Evolutionary conservation across 2,329 filamentous ascomycete genomes (phyloP).

Genomic region (Pestalotiopsis sp.): DNA sequence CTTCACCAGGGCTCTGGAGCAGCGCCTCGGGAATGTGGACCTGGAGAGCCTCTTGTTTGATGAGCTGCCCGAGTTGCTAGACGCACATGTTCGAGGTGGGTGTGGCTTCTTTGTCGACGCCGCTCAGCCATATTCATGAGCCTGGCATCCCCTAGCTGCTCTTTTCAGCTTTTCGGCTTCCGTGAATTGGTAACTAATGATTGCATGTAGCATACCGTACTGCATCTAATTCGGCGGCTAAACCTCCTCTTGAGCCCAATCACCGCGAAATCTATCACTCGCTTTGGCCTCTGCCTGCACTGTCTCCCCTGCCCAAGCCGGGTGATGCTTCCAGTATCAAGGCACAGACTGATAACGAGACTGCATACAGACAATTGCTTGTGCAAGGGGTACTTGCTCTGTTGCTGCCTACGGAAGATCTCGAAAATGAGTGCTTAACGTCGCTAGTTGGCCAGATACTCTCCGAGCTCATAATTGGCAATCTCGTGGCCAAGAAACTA

Average conservation of each 20-base stretch:
- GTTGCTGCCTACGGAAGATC: conserved; percentile 87
- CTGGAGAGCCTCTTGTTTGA: conserved; percentile 82
- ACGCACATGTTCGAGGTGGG: conserved; percentile 78
- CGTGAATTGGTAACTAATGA: not conserved
- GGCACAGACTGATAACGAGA: conserved; percentile 76
- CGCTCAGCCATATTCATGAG: not conserved
- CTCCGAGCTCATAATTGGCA: conserved; percentile 86
- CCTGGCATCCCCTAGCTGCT: not conserved
- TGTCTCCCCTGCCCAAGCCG: conserved; percentile 73
- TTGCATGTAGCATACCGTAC: conserved; percentile 68
- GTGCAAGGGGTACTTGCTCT: conserved; percentile 80
- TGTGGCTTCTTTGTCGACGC: conserved; percentile 4
- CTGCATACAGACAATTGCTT: conserved; percentile 84
- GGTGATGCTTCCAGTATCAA: conserved; percentile 51
- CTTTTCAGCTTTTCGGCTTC: not conserved
- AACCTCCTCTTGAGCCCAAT: conserved; percentile 62
- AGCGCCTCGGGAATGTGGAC: conserved; percentile 81
- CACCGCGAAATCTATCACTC: conserved; percentile 79
- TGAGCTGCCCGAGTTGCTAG: conserved; percentile 81
- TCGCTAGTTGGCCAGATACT: conserved; percentile 85
- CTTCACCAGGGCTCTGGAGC: conserved; percentile 84
- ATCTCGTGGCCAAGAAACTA: conserved; percentile 76
- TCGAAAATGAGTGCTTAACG: conserved; percentile 84
- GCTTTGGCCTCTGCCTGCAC: conserved; percentile 76
- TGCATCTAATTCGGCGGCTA: conserved; percentile 60